Evolutionary conservation across 1,284 basidiomycete species (phyloP).

Genomic region (Cryptococcus hybrid): DNA sequence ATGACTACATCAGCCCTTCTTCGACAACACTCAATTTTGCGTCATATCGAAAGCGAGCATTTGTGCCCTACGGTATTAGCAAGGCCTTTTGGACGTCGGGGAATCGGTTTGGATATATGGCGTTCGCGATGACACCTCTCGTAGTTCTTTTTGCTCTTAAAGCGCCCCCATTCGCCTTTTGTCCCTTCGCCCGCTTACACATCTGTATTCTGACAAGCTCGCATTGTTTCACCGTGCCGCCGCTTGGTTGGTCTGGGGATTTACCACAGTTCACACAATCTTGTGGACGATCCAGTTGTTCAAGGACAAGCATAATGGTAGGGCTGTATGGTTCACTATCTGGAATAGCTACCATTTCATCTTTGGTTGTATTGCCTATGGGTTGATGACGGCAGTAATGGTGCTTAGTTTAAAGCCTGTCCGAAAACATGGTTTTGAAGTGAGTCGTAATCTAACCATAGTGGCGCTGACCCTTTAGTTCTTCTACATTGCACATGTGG

Average conservation of each 20-base stretch:
- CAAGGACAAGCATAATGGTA: conserved; percentile 57
- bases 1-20: conserved; percentile 69
- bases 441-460: conserved; percentile 19
- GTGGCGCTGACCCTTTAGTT: conserved; percentile 26
- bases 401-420: conserved; percentile 63
- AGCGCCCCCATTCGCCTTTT: conserved; percentile 77
- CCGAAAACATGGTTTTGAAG: conserved; percentile 68
- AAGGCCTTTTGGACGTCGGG: conserved; percentile 78
- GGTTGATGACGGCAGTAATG: conserved; percentile 66
- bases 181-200: conserved; percentile 65
- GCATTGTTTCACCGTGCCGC: conserved; percentile 68
- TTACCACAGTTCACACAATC: conserved; percentile 66
- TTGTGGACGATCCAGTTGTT: conserved; percentile 74
- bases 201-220: conserved; percentile 75
- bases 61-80: conserved; percentile 61
- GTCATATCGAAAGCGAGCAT: conserved; percentile 27
- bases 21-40: conserved; percentile 54
- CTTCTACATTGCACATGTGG: conserved; percentile 71
- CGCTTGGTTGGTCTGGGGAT: conserved; percentile 70
- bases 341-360: conserved; percentile 70
- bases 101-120: conserved; percentile 69
- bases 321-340: conserved; percentile 61
- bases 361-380: conserved; percentile 70
- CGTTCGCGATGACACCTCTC: conserved; percentile 74
- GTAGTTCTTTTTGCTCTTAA: conserved; percentile 76